Conservation (phyloP, 2,329 filamentous ascomycete genomes). For the Colletotrichum lentis region DNA sequence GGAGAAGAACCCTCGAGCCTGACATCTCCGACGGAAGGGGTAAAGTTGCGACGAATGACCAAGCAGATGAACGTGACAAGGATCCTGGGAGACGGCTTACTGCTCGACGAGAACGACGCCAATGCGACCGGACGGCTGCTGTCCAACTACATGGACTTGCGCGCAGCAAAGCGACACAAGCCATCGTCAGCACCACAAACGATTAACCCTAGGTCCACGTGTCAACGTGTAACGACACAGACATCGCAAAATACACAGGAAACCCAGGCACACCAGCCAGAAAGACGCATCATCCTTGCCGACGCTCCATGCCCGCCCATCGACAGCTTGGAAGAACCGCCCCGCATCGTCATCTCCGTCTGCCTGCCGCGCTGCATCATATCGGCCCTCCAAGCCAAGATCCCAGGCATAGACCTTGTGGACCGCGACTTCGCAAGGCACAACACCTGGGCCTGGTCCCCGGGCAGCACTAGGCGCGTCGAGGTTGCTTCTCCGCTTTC, state of each 20-base stretch:
- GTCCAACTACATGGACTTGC: conserved; percentile 46
- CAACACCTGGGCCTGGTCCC: conserved; percentile 48
- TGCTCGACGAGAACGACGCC: conserved; percentile 19
- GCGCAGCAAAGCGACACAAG: conserved; percentile 41
- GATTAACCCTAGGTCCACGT: neutral
- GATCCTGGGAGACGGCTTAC: neutral
- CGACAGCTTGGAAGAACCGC: conserved; percentile 34
- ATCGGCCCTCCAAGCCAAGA: conserved; percentile 57
- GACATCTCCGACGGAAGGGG: neutral
- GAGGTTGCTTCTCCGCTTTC: conserved; percentile 49
- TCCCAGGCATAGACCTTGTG: conserved; percentile 61
- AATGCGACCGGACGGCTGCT: conserved; percentile 44
- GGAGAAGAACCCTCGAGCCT: neutral
- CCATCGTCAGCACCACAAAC: neutral
- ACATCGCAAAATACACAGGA: neutral
- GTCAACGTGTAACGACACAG: neutral
- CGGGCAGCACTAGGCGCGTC: conserved; percentile 41
- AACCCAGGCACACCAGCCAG: neutral
- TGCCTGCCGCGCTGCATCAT: conserved; percentile 57
- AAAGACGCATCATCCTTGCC: too few species aligned
- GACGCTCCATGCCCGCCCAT: conserved; percentile 37
- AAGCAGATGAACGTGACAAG: neutral
- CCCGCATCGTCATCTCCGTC: conserved; percentile 61
- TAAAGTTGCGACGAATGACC: neutral
- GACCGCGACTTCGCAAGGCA: conserved; percentile 66